A percentile compares a stretch with the other conserved stretches of the same genome.
Conservation (phyloP, 306 rosid species). For the Prinsepia uniflora region DNA sequence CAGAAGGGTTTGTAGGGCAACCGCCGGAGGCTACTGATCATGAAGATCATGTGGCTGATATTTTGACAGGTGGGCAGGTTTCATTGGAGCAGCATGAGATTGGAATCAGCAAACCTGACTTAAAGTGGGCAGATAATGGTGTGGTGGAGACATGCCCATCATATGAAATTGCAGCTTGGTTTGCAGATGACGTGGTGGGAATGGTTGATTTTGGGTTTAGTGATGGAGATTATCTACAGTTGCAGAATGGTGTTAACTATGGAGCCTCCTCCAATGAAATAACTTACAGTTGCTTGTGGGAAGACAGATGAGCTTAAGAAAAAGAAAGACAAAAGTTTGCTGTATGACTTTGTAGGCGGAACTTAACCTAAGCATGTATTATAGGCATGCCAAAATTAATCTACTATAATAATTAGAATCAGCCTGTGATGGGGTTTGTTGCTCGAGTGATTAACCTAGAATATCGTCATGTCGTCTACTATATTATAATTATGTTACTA, state of each 20-base stretch:
- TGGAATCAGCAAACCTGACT: conserved; percentile 20
- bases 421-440: too few relatives aligned
- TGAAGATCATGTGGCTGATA: not conserved
- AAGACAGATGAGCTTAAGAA: conserved; percentile 5
- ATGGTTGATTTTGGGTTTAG: conserved; percentile 37
- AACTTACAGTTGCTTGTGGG: conserved; percentile 44
- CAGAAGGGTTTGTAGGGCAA: conserved; percentile 11
- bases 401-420: too few relatives aligned
- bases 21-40: not conserved
- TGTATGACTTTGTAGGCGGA: conserved; percentile 6
- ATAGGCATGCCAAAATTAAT: not conserved
- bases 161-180: conserved; percentile 38
- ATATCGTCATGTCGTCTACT: not conserved
- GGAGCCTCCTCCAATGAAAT: conserved; percentile 29
- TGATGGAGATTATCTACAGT: conserved; percentile 33
- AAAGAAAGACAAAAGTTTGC: too few relatives aligned
- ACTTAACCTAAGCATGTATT: not conserved
- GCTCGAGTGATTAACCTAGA: too few relatives aligned
- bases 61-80: not conserved
- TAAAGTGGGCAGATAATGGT: conserved; percentile 30
- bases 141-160: conserved; percentile 15
- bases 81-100: conserved; percentile 18
- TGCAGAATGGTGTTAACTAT: conserved; percentile 14
- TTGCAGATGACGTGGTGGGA: conserved; percentile 29
- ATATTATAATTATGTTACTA: too few relatives aligned